Conservation (phyloP, 106 monocot genomes). For the Acorus calamus region DNA sequence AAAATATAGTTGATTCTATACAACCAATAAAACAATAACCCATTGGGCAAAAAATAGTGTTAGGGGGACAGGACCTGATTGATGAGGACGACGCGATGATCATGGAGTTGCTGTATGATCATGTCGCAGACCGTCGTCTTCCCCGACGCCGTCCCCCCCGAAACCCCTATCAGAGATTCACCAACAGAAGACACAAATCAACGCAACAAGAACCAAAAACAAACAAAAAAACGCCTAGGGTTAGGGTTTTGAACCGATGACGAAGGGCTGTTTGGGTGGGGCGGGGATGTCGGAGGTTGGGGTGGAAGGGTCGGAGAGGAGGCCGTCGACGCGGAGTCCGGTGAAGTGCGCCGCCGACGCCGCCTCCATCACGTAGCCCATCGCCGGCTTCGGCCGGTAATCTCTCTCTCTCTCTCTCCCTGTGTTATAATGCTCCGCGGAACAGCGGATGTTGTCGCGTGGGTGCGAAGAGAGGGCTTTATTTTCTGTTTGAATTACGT, state of each 20-base stretch:
- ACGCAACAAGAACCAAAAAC: neutral
- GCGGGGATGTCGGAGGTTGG: conserved; percentile 7
- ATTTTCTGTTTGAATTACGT: neutral
- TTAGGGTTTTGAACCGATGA: conserved; percentile 41
- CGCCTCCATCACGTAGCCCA: conserved; percentile 49
- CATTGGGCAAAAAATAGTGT: no score
- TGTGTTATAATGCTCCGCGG: neutral
- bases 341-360: conserved; percentile 57
- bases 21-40: no score
- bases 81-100: conserved; percentile 69
- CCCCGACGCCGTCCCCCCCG: conserved; percentile 77
- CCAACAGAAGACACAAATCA: neutral
- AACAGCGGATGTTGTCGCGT: neutral
- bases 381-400: conserved; percentile 9
- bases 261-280: conserved; percentile 43
- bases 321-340: conserved; percentile 42
- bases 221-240: neutral
- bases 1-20: no score
- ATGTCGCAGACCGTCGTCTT: conserved; percentile 91
- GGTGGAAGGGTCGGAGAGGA: conserved; percentile 12
- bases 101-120: conserved; percentile 83
- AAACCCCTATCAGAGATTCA: conserved; percentile 36
- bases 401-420: conserved; percentile 12
- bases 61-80: conserved; percentile 38
- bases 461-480: neutral